Percentiles rank a stretch among this genome's conserved stretches.
Conservation (phyloP, 1,284 basidiomycete genomes). For the Ustilago loliicola region DNA sequence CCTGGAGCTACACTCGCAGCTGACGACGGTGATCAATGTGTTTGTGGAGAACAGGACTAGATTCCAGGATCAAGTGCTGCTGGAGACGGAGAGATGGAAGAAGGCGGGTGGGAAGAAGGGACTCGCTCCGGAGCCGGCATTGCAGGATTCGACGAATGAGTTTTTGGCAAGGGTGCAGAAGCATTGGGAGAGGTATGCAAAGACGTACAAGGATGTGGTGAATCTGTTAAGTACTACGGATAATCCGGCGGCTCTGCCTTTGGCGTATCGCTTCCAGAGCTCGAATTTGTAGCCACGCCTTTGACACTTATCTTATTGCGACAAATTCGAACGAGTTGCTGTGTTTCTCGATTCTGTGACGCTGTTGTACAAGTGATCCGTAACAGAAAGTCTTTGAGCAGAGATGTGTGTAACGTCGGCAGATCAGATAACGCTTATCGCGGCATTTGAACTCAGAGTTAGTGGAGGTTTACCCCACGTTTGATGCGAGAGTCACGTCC, state of each 20-base stretch:
- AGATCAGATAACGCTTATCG: conserved; percentile 11
- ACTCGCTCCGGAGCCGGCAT: conserved; percentile 28
- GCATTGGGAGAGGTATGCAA: conserved; percentile 60
- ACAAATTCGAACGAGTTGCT: too few species aligned
- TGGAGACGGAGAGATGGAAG: conserved; percentile 54
- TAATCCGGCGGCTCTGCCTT: conserved; percentile 67
- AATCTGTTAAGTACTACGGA: conserved; percentile 68
- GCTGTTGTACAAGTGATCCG: background rate
- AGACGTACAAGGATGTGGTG: conserved; percentile 68
- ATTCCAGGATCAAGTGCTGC: conserved; percentile 61
- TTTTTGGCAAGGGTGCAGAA: conserved; percentile 54
- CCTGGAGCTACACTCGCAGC: conserved; percentile 58
- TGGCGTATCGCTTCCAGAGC: conserved; percentile 66
- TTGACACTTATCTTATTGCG: too few species aligned
- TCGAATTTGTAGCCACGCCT: conserved; percentile 33
- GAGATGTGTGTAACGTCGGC: background rate
- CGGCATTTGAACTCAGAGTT: conserved; percentile 4
- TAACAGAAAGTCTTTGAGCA: background rate
- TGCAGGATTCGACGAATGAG: conserved; percentile 43
- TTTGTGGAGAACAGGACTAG: conserved; percentile 61
- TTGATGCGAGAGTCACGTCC: background rate
- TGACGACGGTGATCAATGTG: conserved; percentile 59
- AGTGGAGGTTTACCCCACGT: conserved; percentile 11
- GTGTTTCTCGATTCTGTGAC: background rate
- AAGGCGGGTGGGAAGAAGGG: conserved; percentile 33